Evolutionary conservation across 1,284 basidiomycete genomes (phyloP), one percentile per base, ranked within the genome.

Genomic region (Austroboletus niveus): DNA sequence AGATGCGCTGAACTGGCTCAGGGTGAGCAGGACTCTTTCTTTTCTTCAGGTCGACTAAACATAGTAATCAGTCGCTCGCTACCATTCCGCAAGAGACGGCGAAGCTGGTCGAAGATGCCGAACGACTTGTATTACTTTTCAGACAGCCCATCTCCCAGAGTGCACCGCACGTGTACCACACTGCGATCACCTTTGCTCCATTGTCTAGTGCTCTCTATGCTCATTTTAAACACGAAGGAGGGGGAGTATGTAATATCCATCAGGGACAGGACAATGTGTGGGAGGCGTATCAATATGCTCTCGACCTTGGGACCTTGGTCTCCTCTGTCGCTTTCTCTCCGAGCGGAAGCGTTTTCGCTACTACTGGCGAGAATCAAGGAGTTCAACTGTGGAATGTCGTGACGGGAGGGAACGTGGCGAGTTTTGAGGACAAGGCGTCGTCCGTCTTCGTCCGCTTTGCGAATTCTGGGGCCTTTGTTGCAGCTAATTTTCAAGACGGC

Each of bases 381-480:
- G 47, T 60, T 17, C 59, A 59, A 22, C 8, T 61, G 7, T 60
- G 59, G 59, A 59, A 56, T 24, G 43, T 43, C 10, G 34, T 53
- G 12, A 61, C 53, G 1, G 57, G 57, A 15, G 53, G 56, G 7
- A 57, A 55, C 15, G n/a, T 57, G 0, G 56, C 56, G 2, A 58
- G 56, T 20, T 39, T 60, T 8, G 59, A 53, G 29, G 49, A 57
- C 8, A 32, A 46, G 8, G 32, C 27, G 6, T 41, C 53, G 8
- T 58, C 59, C 15, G 4, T 52, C 9, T 22, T 58, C 4, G 57
- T 61, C 12, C 31, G 43, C 32, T 64, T 56, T 42, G 54, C 60
- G 0, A 8, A 24, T 15, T 53, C 54, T 15, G 62, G 62, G 1
- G 42, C 39, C 12, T 57, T 46, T 4, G 24, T 63, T 2, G 55